These are phyloP conservation scores for Litchi chinensis DNA, from an alignment of 345 rosid genomes.

Conservation along the genomic window DNA sequence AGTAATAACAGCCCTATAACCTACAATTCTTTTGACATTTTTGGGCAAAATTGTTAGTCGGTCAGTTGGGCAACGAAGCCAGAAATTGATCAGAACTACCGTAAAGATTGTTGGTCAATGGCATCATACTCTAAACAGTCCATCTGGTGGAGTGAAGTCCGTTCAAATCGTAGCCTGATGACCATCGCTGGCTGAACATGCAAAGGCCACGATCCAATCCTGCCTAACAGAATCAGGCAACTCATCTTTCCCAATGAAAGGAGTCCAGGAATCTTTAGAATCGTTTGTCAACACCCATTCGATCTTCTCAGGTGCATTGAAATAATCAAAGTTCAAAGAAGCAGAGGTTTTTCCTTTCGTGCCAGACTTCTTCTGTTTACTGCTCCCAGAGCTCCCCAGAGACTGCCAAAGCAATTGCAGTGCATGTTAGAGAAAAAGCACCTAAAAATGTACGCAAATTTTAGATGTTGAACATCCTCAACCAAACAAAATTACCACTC, in stretches of 20 bases:
- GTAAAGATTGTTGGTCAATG: not conserved
- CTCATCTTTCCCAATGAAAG: slow-evolving; percentile 25
- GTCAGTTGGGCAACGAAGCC: not conserved
- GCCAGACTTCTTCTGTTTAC: slow-evolving; percentile 30
- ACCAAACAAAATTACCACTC: slow-evolving; percentile 7
- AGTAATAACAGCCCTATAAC: not conserved
- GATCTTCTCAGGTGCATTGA: slow-evolving; percentile 33
- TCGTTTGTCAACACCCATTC: slow-evolving; percentile 44
- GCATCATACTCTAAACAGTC: not conserved
- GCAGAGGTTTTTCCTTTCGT: slow-evolving; percentile 3
- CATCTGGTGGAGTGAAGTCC: not conserved
- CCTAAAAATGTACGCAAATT: not conserved
- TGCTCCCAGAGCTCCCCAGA: slow-evolving; percentile 27
- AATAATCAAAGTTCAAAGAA: slow-evolving; percentile 29
- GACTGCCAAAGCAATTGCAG: slow-evolving; percentile 19
- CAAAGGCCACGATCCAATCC: slow-evolving; percentile 40
- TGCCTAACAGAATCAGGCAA: slow-evolving; percentile 32
- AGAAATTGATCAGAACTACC: slow-evolving; percentile 1
- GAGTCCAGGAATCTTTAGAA: slow-evolving; percentile 38
- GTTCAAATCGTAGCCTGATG: not conserved
- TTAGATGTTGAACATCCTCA: not conserved
- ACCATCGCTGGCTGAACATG: slow-evolving; percentile 20
- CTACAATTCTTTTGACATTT: not conserved
- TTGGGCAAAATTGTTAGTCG: slow-evolving; percentile 4
- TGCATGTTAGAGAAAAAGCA: not conserved